Base-by-base conservation (phyloP, 148 eudicot species). In the Amaranthus cruentus region DNA sequence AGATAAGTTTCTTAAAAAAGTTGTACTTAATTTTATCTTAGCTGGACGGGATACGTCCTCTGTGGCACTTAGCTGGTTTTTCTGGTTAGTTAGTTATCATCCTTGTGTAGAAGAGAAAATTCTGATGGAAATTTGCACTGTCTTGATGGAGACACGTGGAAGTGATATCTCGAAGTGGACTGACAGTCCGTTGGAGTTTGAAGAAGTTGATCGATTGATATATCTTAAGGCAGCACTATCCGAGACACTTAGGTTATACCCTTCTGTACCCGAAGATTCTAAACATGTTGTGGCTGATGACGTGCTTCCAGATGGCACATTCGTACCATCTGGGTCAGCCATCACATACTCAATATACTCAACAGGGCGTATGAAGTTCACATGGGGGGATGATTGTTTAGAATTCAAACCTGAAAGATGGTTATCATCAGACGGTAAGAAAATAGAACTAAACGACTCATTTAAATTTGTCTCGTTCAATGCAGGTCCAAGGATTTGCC, bases 1-100 rank as follows among this genome's bases (percentile, higher is more conserved):
- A 0, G 91, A 93, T 77, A 76, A 82, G 46, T 91, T 93, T 73
- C 88, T 91, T 12, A 92, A 89, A 81, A 82, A 91, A 8, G 97
- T 93, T 76, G 88, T 84, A 4, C 86, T 93, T 9, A 93, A 91
- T 21, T 93, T 93, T 76, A 89, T 93, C 91, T 86, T 93, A 62
- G 98, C 98, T 79, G 98, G 98, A 76, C 93, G 98, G 0, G 98
- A 93, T 89, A 93, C 98, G 53, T 93, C 98, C 55, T 93, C 98
- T 4, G 96, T 89, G 46, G 98, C 98, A 61, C 81, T 93, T 60
- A 93, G 98, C 88, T 93, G 98, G 98, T 93, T 93, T 76, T 93
- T 93, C 78, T 93, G 90, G 91, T 75, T 89, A 8, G 88, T 93
- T 2, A 81, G 75, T 14, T 60, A 42, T 3, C 83, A 80, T 68